phyloP scores from a whole-genome alignment of 2,329 filamentous ascomycete genomes.

The Diaporthe humulicola region DNA sequence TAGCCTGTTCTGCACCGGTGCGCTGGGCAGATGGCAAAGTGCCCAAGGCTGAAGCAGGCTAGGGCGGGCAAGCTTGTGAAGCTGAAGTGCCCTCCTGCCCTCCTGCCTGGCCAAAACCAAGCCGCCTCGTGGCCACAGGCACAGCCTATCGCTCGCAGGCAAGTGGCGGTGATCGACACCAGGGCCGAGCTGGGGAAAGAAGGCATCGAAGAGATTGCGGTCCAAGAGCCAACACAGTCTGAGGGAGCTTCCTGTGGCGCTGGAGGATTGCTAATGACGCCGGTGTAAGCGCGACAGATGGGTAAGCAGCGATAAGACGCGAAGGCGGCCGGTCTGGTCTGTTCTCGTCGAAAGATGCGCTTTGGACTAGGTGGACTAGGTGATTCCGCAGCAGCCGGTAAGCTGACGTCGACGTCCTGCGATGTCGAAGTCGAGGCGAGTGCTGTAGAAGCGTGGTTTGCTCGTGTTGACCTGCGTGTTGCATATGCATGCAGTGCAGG shows the following conservation, averaged over 20 bases:
- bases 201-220: not conserved
- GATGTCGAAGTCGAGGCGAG: not conserved
- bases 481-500: slow-evolving; percentile 28
- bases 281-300: slow-evolving; percentile 5
- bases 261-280: slow-evolving; percentile 15
- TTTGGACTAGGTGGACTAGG: slow-evolving; percentile 1
- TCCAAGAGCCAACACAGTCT: not conserved
- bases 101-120: not conserved
- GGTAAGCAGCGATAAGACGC: slow-evolving; percentile 28
- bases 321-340: slow-evolving; percentile 11
- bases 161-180: slow-evolving; percentile 16
- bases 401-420: slow-evolving; percentile 15
- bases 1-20: not conserved
- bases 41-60: slow-evolving; percentile 30
- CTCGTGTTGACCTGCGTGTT: slow-evolving; percentile 22
- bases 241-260: not conserved
- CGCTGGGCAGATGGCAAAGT: not conserved
- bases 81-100: not conserved
- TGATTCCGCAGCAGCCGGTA: slow-evolving; percentile 13
- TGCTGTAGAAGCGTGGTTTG: slow-evolving; percentile 8
- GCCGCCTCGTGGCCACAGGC: slow-evolving; percentile 25
- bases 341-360: slow-evolving; percentile 4
- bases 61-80: slow-evolving; percentile 24
- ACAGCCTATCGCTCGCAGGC: not conserved
- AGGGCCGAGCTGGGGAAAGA: not conserved